Conservation (phyloP, 2,329 filamentous ascomycete genomes). For the Neophaeococcomyces aloes region DNA sequence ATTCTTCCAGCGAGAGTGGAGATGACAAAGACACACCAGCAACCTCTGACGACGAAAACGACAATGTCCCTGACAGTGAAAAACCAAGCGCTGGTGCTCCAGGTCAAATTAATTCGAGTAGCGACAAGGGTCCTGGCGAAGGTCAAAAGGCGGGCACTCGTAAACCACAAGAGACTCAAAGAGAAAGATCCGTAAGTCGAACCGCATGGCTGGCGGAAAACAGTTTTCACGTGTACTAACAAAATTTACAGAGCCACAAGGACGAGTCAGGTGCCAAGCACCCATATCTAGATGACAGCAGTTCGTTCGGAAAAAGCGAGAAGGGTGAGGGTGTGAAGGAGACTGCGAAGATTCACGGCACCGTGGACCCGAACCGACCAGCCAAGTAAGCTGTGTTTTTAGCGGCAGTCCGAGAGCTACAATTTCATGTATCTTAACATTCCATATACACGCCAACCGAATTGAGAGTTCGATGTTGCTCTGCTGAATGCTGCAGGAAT, state of each 20-base stretch:
- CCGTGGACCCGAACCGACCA: slow-evolving; percentile 31
- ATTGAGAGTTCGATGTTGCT: no score
- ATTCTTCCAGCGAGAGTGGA: slow-evolving; percentile 26
- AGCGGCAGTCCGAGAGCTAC: not conserved
- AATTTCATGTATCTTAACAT: not conserved
- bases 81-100: slow-evolving; percentile 6
- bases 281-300: slow-evolving; percentile 33
- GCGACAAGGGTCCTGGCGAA: slow-evolving; percentile 12
- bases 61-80: slow-evolving; percentile 3
- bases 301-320: slow-evolving; percentile 36
- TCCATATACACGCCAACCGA: no score
- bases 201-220: no score
- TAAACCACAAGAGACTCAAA: slow-evolving; percentile 38
- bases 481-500: no score
- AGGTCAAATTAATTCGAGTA: slow-evolving; percentile 10
- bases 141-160: slow-evolving; percentile 21
- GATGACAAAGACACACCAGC: slow-evolving; percentile 29
- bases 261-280: slow-evolving; percentile 30
- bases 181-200: slow-evolving; percentile 14
- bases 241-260: slow-evolving; percentile 11
- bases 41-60: slow-evolving; percentile 4
- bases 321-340: slow-evolving; percentile 49
- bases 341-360: slow-evolving; percentile 44
- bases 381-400: slow-evolving; percentile 9
- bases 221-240: not conserved